Evolutionary conservation across 2,329 filamentous ascomycete genomes (phyloP).

Genomic region (Cercospora janseana): DNA sequence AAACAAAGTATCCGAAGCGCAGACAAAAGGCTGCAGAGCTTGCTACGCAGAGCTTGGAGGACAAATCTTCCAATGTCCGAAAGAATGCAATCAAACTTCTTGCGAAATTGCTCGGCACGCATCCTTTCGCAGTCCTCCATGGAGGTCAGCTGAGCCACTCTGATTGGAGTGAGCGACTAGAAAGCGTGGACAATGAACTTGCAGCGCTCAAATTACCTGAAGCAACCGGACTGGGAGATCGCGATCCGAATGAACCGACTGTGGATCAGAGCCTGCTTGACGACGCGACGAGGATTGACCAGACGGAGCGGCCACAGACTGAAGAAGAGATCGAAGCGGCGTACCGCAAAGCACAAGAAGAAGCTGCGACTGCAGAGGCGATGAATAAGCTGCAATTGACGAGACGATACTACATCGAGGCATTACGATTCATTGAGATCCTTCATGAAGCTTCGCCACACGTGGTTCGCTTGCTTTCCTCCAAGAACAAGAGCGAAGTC

Average conservation of each 20-base stretch:
- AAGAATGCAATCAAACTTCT: conserved; percentile 93
- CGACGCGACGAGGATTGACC: conserved; percentile 77
- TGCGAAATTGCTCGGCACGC: conserved; percentile 82
- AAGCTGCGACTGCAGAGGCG: conserved; percentile 83
- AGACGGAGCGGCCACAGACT: conserved; percentile 66
- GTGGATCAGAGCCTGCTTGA: conserved; percentile 79
- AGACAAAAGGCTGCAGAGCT: conserved; percentile 84
- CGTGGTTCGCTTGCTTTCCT: conserved; percentile 83
- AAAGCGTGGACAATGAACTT: conserved; percentile 79
- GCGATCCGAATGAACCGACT: conserved; percentile 60
- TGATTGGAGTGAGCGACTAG: conserved; percentile 80
- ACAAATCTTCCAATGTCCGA: conserved; percentile 96
- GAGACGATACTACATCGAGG: conserved; percentile 88
- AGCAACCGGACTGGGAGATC: conserved; percentile 72
- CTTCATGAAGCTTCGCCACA: conserved; percentile 77
- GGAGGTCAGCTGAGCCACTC: conserved; percentile 79
- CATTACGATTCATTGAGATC: conserved; percentile 88
- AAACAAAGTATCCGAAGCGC: conserved; percentile 91
- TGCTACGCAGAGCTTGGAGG: conserved; percentile 83
- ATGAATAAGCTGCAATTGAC: conserved; percentile 85
- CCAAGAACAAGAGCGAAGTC: conserved; percentile 96
- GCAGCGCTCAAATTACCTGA: conserved; percentile 76
- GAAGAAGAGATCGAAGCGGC: conserved; percentile 74
- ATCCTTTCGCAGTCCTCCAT: conserved; percentile 90
- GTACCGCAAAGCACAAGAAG: conserved; percentile 76